A percentile compares a stretch with the other conserved stretches of the same genome.
These are phyloP conservation scores for Fusarium sterilihyphosum DNA, from an alignment of 2,329 filamentous ascomycete species.

Conservation along the genomic window DNA sequence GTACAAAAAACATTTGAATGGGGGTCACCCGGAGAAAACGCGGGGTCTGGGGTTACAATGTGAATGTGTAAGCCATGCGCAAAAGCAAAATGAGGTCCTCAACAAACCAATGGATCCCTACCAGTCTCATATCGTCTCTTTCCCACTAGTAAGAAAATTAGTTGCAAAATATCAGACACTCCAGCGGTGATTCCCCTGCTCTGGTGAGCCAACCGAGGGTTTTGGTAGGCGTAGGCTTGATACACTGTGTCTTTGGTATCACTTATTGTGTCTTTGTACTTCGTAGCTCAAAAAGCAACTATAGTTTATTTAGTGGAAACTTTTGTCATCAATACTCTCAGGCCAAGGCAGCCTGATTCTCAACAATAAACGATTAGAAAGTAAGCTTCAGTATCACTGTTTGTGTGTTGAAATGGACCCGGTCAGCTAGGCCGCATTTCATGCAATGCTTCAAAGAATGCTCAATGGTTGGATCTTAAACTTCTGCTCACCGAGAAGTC, in stretches of 20 bases:
- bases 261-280: background rate
- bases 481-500: constrained; percentile 2
- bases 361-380: background rate
- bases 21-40: constrained; percentile 2
- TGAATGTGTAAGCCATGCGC: constrained; percentile 2
- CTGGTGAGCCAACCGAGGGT: background rate
- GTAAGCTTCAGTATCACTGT: background rate
- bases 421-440: background rate
- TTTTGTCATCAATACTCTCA: background rate
- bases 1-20: background rate
- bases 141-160: background rate
- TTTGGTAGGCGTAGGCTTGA: background rate
- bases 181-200: background rate
- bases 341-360: background rate
- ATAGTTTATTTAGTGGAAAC: background rate
- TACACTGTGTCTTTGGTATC: background rate
- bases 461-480: background rate
- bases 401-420: background rate
- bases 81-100: background rate
- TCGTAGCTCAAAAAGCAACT: background rate
- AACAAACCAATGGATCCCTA: background rate
- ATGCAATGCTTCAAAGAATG: background rate
- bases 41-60: constrained; percentile 28
- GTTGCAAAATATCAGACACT: background rate
- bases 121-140: background rate